phyloP scores from a whole-genome alignment of 2,329 filamentous ascomycete species.

The Hypoxylon sp. region DNA sequence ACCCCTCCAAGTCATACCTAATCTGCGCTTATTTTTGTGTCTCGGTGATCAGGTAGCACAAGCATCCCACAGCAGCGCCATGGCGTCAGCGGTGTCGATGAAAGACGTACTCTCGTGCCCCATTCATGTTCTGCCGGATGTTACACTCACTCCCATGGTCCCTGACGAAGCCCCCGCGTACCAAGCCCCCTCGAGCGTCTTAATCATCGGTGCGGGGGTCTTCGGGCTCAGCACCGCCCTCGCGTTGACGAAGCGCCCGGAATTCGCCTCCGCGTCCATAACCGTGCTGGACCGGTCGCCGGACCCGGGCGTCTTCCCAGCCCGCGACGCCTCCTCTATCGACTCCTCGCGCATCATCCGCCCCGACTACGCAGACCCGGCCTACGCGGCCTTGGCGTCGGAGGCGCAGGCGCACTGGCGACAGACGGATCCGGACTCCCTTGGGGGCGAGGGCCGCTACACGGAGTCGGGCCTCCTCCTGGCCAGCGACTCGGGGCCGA shows the following conservation, averaged over 20 bases:
- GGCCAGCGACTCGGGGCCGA: slow-evolving; percentile 61
- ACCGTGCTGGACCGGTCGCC: slow-evolving; percentile 69
- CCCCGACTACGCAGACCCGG: slow-evolving; percentile 82
- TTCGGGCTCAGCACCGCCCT: slow-evolving; percentile 67
- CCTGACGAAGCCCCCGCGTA: slow-evolving; percentile 18
- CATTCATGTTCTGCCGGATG: slow-evolving; percentile 17
- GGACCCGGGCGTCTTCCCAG: slow-evolving; percentile 65
- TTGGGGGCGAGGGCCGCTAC: slow-evolving; percentile 75
- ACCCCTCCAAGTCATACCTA: background rate
- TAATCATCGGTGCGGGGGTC: slow-evolving; percentile 72
- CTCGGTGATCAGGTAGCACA: slow-evolving; percentile 6
- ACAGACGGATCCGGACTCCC: slow-evolving; percentile 65
- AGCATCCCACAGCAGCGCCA: background rate
- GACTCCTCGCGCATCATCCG: slow-evolving; percentile 74
- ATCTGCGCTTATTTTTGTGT: background rate
- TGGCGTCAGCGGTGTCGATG: slow-evolving; percentile 8
- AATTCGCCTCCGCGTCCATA: slow-evolving; percentile 65
- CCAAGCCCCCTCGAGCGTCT: slow-evolving; percentile 56
- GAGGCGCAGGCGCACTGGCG: slow-evolving; percentile 78
- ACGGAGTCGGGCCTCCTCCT: slow-evolving; percentile 76
- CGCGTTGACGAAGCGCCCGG: slow-evolving; percentile 72
- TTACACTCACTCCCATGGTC: slow-evolving; percentile 13
- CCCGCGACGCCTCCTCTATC: slow-evolving; percentile 69
- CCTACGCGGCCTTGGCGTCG: slow-evolving; percentile 80
- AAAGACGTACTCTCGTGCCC: slow-evolving; percentile 17